phyloP scores from a whole-genome alignment of 2,329 filamentous ascomycete species.

The Cladosporium sp. region DNA sequence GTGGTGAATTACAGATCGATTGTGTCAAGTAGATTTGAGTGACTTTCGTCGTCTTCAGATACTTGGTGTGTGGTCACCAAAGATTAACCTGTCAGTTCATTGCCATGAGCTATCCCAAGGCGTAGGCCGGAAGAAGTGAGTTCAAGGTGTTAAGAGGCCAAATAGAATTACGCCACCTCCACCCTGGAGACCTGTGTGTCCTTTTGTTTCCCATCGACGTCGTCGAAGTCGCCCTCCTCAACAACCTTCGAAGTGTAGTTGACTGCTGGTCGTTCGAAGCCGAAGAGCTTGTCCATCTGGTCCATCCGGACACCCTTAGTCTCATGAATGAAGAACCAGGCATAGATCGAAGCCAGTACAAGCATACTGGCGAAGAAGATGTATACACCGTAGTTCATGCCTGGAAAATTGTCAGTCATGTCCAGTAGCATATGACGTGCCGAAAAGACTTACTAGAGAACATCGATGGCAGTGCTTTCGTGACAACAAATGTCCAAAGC shows the following conservation, averaged over 20 bases:
- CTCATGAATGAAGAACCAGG: conserved; percentile 39
- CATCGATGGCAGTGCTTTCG: conserved; percentile 39
- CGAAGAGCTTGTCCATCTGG: conserved; percentile 37
- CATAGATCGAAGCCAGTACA: conserved; percentile 35
- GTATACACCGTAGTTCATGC: conserved; percentile 37
- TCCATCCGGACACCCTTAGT: conserved; percentile 37
- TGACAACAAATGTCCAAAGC: conserved; percentile 37
- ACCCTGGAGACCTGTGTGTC: background rate
- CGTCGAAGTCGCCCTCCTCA: conserved; percentile 3
- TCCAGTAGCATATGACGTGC: background rate
- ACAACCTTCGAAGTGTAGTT: conserved; percentile 12
- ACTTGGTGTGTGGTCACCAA: too few relatives aligned
- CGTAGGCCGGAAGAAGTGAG: too few relatives aligned
- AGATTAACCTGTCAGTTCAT: too few relatives aligned
- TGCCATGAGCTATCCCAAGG: too few relatives aligned
- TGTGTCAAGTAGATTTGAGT: too few relatives aligned
- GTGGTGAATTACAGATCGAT: too few relatives aligned
- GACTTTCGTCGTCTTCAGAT: too few relatives aligned
- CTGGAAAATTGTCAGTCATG: background rate
- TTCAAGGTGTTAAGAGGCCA: too few relatives aligned
- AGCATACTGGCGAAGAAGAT: conserved; percentile 39
- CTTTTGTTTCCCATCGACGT: background rate
- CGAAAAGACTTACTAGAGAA: conserved; percentile 24
- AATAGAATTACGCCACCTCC: background rate
- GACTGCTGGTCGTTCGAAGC: conserved; percentile 22